phyloP scores from a whole-genome alignment of 129 eudicot species.

The Gnaphalium uliginosum region DNA sequence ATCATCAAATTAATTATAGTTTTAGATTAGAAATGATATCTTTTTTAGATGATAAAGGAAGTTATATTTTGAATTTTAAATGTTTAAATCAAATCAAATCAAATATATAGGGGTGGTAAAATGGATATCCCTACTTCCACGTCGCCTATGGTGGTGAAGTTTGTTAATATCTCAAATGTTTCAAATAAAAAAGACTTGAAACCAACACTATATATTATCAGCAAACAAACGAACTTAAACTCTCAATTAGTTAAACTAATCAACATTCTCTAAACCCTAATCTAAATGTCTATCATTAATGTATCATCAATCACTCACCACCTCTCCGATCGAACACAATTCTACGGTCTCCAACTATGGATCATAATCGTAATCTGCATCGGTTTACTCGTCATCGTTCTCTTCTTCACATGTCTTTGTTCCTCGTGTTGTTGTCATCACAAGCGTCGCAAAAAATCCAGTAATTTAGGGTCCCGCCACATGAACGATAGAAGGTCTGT shows the following conservation, averaged over 20 bases:
- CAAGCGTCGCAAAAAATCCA: not conserved
- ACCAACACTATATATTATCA: not conserved
- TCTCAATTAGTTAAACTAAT: not conserved
- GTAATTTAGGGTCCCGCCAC: not conserved
- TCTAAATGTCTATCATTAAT: constrained; percentile 23
- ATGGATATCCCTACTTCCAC: constrained; percentile 5
- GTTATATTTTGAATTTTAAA: no score
- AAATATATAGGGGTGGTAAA: not conserved
- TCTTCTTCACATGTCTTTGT: constrained; percentile 11
- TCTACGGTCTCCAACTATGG: constrained; percentile 48
- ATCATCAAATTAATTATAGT: no score
- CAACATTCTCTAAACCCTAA: not conserved
- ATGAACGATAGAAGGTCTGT: constrained; percentile 31
- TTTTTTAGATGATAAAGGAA: not conserved
- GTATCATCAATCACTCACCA: constrained; percentile 10
- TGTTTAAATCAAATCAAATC: no score
- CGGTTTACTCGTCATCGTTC: constrained; percentile 1
- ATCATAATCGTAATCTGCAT: constrained; percentile 31
- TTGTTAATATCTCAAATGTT: not conserved
- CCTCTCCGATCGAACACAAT: constrained; percentile 35
- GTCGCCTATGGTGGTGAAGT: not conserved
- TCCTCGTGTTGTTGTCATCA: constrained; percentile 1
- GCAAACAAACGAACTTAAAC: not conserved
- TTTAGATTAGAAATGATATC: no score
- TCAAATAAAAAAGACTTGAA: not conserved